phyloP scores from a whole-genome alignment of 179 eudicot genomes.

The Heliamphora pulchella region DNA sequence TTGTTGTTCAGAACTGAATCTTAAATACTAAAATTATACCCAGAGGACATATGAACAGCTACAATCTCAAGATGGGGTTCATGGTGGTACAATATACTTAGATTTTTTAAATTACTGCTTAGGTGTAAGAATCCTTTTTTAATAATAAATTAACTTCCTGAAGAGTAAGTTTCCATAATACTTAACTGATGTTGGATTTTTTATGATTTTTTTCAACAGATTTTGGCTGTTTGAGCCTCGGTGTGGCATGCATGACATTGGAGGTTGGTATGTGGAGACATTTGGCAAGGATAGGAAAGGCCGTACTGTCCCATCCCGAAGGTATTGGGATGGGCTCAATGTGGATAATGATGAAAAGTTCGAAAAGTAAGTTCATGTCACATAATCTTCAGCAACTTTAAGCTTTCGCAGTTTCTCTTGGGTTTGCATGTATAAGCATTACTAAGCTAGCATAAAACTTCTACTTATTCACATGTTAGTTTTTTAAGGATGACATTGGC shows the following conservation, averaged over 20 bases:
- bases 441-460: background rate
- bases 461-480: slow-evolving; percentile 1
- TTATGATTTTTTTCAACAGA: slow-evolving; percentile 31
- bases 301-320: slow-evolving; percentile 51
- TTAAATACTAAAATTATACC: background rate
- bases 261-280: slow-evolving; percentile 98
- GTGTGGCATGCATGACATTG: slow-evolving; percentile 83
- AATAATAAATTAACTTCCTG: background rate
- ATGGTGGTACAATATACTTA: background rate
- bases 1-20: background rate
- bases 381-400: background rate
- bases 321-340: slow-evolving; percentile 76
- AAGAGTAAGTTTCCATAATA: background rate
- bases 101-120: background rate
- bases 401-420: slow-evolving; percentile 1
- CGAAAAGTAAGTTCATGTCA: slow-evolving; percentile 53
- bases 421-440: slow-evolving; percentile 4
- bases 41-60: background rate
- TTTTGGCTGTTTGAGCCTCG: slow-evolving; percentile 98
- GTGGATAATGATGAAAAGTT: slow-evolving; percentile 25
- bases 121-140: background rate
- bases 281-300: slow-evolving; percentile 70
- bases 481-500: background rate
- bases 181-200: slow-evolving; percentile 11
- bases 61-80: background rate